These are phyloP conservation scores for Mortierella sp. DNA, from an alignment of 371 early-diverging fungal genomes.

Conservation along the genomic window DNA sequence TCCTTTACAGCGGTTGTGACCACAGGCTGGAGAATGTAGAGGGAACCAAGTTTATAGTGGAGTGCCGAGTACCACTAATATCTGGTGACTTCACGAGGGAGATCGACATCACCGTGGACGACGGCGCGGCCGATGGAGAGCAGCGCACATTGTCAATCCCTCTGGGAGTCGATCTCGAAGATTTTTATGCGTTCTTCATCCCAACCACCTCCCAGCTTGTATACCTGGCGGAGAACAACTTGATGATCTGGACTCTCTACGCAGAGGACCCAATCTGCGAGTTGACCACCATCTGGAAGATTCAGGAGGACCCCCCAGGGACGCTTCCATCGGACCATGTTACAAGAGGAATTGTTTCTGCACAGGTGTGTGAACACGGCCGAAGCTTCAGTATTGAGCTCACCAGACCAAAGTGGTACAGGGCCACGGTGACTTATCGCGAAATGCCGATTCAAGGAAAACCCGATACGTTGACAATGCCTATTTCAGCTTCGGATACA, in stretches of 20 bases:
- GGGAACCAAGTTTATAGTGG: no score
- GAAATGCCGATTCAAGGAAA: no score
- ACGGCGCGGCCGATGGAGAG: not conserved
- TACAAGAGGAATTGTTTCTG: not conserved
- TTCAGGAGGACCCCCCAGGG: not conserved
- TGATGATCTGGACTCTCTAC: not conserved
- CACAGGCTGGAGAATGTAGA: no score
- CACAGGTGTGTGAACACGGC: not conserved
- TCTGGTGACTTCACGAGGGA: no score
- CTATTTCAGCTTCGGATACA: not conserved
- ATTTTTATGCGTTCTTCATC: not conserved
- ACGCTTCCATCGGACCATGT: not conserved
- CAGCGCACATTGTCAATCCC: not conserved
- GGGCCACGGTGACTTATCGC: not conserved
- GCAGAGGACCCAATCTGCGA: not conserved
- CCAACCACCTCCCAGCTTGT: not conserved
- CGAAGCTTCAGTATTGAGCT: not conserved
- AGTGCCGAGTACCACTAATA: no score
- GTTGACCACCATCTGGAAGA: not conserved
- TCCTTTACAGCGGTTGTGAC: no score
- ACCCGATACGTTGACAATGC: not conserved
- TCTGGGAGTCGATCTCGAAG: not conserved
- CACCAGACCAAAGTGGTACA: not conserved
- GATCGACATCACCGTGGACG: slow-evolving; percentile 2
- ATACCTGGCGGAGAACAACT: not conserved